phyloP scores from a whole-genome alignment of 805 yeast genomes.

The Limtongia smithiae region DNA sequence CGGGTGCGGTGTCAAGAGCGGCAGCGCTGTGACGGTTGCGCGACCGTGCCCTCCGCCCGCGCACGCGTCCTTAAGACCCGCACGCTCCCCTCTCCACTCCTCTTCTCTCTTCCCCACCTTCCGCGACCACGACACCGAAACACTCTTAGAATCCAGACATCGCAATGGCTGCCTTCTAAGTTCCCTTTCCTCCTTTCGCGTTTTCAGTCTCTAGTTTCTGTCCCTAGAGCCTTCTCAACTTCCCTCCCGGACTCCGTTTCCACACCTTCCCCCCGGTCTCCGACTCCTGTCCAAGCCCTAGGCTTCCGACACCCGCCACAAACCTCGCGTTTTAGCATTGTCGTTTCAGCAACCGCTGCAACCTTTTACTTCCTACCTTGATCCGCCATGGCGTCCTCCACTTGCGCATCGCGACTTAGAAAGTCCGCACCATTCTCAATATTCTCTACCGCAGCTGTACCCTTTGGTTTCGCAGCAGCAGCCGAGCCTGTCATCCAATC shows the following conservation, averaged over 20 bases:
- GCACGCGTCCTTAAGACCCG: too few species aligned
- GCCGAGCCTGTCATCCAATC: not conserved
- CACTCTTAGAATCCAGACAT: constrained; percentile 3
- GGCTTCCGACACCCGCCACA: constrained; percentile 4
- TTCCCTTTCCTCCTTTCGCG: not conserved
- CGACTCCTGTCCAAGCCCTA: not conserved
- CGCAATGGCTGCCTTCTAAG: constrained; percentile 20
- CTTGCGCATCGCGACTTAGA: constrained; percentile 7
- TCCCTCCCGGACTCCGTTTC: not conserved
- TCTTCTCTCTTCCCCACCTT: not conserved
- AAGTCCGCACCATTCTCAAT: constrained; percentile 4
- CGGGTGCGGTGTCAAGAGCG: too few species aligned
- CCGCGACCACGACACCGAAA: not conserved
- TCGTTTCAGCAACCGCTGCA: constrained; percentile 19
- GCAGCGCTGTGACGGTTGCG: too few species aligned
- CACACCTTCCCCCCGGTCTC: constrained; percentile 6
- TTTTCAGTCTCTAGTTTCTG: constrained; percentile 3
- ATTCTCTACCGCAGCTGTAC: not conserved
- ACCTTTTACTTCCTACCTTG: constrained; percentile 10
- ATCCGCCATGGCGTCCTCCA: constrained; percentile 25
- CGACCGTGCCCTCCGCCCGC: too few species aligned
- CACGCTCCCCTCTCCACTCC: not conserved
- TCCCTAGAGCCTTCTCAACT: not conserved
- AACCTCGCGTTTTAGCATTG: constrained; percentile 24
- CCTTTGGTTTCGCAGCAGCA: not conserved